phyloP scores from a whole-genome alignment of 257 asterid species.

The Forsythia suspensa region DNA sequence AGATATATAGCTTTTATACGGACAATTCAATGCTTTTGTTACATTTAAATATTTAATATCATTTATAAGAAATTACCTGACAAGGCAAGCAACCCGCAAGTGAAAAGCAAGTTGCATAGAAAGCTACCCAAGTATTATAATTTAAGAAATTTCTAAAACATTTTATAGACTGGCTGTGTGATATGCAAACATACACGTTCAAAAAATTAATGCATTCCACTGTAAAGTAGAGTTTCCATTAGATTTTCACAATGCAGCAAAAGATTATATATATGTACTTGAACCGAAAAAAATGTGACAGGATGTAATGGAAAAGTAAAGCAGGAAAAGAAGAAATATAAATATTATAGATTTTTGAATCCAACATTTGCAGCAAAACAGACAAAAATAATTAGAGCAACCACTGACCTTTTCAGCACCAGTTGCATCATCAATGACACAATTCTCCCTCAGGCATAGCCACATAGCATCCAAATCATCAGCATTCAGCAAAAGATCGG shows the following conservation, averaged over 20 bases:
- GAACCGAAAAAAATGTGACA: neutral
- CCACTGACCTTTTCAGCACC: slow-evolving; percentile 92
- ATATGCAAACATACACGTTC: neutral
- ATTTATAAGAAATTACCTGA: too few relatives aligned
- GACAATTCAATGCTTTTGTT: too few relatives aligned
- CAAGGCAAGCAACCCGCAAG: neutral
- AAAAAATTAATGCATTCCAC: neutral
- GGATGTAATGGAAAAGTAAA: neutral
- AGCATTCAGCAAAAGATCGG: slow-evolving; percentile 95
- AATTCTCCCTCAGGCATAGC: slow-evolving; percentile 97
- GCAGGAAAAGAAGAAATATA: neutral
- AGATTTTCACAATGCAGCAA: neutral
- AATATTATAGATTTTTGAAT: neutral
- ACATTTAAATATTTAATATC: too few relatives aligned
- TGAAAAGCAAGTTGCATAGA: neutral
- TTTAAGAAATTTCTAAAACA: neutral
- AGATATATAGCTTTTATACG: too few relatives aligned
- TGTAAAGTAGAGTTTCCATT: neutral
- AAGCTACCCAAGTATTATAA: neutral
- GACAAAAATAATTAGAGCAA: slow-evolving; percentile 12
- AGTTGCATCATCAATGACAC: slow-evolving; percentile 98
- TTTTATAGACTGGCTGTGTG: neutral
- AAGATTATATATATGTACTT: neutral
- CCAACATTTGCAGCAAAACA: slow-evolving; percentile 3
- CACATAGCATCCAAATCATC: slow-evolving; percentile 99